Base-by-base conservation (phyloP, 2,329 filamentous ascomycete genomes). In the Colletotrichum filicis region DNA sequence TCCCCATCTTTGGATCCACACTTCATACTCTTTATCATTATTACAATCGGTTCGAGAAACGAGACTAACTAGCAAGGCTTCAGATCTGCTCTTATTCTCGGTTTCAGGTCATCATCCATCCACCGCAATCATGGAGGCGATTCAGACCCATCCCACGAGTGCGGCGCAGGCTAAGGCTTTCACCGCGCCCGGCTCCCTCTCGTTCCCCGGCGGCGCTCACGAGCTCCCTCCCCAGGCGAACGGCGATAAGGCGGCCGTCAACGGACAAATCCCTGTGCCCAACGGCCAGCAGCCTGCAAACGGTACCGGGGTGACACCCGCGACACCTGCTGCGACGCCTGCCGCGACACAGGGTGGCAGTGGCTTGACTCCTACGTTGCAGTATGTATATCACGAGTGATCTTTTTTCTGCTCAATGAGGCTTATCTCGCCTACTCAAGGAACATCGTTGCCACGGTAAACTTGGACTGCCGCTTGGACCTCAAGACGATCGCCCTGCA, bases 401-500 rank as follows among this genome's bases (percentile, higher is more conserved):
- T 68, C 42, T 78, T 75, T 74, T 68, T 74, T 75, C 74, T 82
- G 79, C 79, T 82, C 78, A 82, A 80, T 81, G 86, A 86, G 83
- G 86, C 89, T 91, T 86, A 91, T 87, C 82, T 83, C 78, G 79
- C 80, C 79, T 80, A 76, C 35, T 81, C 74, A 95, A 97, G 95
- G 92, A 98, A 98, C 88, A 98, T 98, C 87, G 96, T 98, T 85
- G 96, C 97, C 78, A 99, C 97, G 78, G 97, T 98, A 88, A 98
- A 98, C 85, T 90, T 98, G 81, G 95, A 97, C 88, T 98, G 96
- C 87, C 95, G 96, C 79, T 88, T 98, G 86, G 97, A 99, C 83
- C 90, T 99, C 78, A 98, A 98, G 93, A 98, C 97, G 79, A 98
- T 99, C 83, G 97, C 97, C 79, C 90, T 98, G 82, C 97, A 99